These are phyloP conservation scores for Rhododendron molle DNA, from an alignment of 148 eudicot genomes.

Conservation along the genomic window DNA sequence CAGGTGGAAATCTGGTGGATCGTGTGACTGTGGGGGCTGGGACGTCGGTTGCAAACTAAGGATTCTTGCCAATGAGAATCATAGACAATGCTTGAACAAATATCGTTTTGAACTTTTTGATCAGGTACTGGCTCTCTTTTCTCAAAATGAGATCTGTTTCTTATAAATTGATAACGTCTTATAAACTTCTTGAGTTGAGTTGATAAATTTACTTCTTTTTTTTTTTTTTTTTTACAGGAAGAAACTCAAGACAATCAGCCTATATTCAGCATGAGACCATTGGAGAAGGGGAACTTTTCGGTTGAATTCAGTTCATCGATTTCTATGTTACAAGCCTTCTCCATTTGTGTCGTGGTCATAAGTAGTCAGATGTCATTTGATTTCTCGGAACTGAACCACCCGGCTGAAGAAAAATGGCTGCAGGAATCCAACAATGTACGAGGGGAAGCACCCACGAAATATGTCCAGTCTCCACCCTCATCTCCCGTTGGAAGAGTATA, in stretches of 20 bases:
- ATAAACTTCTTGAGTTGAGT: neutral
- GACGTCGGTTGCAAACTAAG: conserved; percentile 71
- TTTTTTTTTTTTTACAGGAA: conserved; percentile 14
- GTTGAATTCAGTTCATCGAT: conserved; percentile 55
- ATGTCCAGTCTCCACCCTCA: conserved; percentile 51
- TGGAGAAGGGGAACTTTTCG: conserved; percentile 52
- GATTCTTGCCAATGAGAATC: conserved; percentile 30
- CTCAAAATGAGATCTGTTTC: too few relatives aligned
- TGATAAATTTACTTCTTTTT: neutral
- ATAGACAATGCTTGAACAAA: conserved; percentile 8
- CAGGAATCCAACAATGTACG: conserved; percentile 9
- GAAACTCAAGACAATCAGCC: conserved; percentile 35
- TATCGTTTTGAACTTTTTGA: conserved; percentile 48
- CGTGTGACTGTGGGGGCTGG: conserved; percentile 96
- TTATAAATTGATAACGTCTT: neutral
- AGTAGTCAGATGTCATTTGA: conserved; percentile 36
- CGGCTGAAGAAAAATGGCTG: conserved; percentile 10
- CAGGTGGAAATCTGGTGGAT: conserved; percentile 76
- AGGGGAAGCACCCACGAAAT: conserved; percentile 30
- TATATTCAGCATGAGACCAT: conserved; percentile 49
- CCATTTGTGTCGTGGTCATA: conserved; percentile 52
- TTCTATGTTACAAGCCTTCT: conserved; percentile 70
- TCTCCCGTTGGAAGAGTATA: conserved; percentile 81
- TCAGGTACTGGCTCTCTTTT: conserved; percentile 37
- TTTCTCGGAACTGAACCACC: conserved; percentile 20